A percentile compares a stretch with the other conserved stretches of the same genome.
Conservation (phyloP, 805 yeast genomes). For the Brettanomyces bruxellensis region DNA sequence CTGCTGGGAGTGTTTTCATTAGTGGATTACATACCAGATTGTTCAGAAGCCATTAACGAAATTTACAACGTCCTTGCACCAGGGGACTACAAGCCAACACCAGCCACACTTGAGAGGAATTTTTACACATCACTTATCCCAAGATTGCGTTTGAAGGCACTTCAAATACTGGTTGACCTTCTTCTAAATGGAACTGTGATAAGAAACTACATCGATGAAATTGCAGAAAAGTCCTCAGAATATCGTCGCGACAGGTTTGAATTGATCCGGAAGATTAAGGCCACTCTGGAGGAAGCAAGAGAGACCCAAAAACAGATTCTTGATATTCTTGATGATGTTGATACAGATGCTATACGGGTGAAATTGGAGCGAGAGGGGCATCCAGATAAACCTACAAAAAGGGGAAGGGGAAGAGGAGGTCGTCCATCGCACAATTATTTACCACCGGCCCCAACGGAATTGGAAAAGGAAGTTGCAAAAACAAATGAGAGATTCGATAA, state of each 20-base stretch:
- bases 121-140: conserved; percentile 47
- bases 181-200: conserved; percentile 50
- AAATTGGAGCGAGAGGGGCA: conserved; percentile 10
- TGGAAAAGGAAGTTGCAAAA: conserved; percentile 30
- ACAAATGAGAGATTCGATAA: conserved; percentile 34
- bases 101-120: conserved; percentile 37
- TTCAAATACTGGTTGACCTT: conserved; percentile 58
- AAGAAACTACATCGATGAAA: conserved; percentile 55
- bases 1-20: conserved; percentile 63
- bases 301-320: conserved; percentile 32
- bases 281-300: conserved; percentile 41
- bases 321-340: conserved; percentile 22
- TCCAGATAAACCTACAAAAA: conserved; percentile 14
- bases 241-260: conserved; percentile 64
- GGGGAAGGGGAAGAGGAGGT: conserved; percentile 14
- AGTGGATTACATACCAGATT: conserved; percentile 49
- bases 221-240: conserved; percentile 53
- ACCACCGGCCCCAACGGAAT: conserved; percentile 24
- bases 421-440: conserved; percentile 18
- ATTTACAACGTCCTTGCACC: conserved; percentile 55
- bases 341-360: conserved; percentile 13
- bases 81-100: conserved; percentile 35
- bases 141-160: conserved; percentile 43
- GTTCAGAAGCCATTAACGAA: conserved; percentile 37
- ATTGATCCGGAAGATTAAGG: conserved; percentile 49